Conservation (phyloP, 2,329 filamentous ascomycete species). For the Ophiostoma sp. region DNA sequence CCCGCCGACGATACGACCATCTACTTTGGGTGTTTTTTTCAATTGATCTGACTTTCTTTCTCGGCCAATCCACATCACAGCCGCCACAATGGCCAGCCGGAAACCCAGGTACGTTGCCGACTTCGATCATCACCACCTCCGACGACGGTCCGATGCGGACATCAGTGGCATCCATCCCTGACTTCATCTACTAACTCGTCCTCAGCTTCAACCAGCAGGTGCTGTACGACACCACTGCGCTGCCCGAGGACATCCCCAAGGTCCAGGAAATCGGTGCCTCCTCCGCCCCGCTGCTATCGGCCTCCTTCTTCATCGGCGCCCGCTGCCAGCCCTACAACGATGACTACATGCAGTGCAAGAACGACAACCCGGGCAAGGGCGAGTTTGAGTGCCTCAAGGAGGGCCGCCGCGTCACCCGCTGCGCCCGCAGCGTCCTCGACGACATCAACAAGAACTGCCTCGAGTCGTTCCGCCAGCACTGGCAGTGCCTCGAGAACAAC, state of each 20-base stretch:
- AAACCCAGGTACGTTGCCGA: slow-evolving; percentile 55
- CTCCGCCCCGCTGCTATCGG: slow-evolving; percentile 87
- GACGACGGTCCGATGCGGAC: not conserved
- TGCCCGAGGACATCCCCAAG: slow-evolving; percentile 86
- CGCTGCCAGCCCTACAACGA: slow-evolving; percentile 95
- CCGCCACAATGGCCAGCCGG: slow-evolving; percentile 55
- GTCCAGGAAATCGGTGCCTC: slow-evolving; percentile 92
- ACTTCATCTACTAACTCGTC: not conserved
- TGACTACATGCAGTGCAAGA: slow-evolving; percentile 99
- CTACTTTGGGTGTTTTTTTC: slow-evolving; percentile 36
- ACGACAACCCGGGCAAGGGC: slow-evolving; percentile 82
- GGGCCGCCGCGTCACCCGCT: slow-evolving; percentile 92
- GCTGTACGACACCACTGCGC: slow-evolving; percentile 93
- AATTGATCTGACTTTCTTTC: not conserved
- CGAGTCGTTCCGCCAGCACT: slow-evolving; percentile 87
- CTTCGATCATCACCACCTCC: not conserved
- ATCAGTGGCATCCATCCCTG: not conserved
- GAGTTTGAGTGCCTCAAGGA: slow-evolving; percentile 96
- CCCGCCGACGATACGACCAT: slow-evolving; percentile 33
- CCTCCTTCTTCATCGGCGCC: slow-evolving; percentile 94
- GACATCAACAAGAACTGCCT: slow-evolving; percentile 97
- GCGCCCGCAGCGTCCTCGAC: slow-evolving; percentile 91
- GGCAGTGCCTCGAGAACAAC: slow-evolving; percentile 93
- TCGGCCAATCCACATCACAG: not conserved
- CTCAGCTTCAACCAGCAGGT: slow-evolving; percentile 88